Evolutionary conservation across 306 rosid species (phyloP), one percentile per base, ranked within the genome.

Genomic region (Senna siamea): DNA sequence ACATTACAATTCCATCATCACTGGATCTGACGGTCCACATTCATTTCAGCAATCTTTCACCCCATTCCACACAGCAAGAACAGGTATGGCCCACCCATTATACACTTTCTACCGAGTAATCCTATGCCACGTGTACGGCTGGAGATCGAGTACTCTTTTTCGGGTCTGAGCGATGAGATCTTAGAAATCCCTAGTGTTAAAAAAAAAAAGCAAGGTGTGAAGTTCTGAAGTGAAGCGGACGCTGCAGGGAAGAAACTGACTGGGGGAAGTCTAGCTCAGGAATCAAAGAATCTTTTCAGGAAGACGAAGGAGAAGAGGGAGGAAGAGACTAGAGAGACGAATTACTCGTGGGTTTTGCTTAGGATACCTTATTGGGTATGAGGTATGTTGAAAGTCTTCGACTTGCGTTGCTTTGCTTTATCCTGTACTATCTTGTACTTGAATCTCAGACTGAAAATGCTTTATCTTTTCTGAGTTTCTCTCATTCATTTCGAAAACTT

Each of bases 371-470:
- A 40, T 9, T 78, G 81, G 65, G 69, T 52, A 78, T 51, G 73
- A 80, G 90, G 89, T 80, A 78, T 69, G 85, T 58, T 52, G 44
- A 72, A 77, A 75, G 76, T 68, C 75, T 11, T 18, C n/a, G 43
- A 47, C 81, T 76, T 75, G 81, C 84, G 66, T 78, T 80, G 55
- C 70, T 35, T 62, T 76, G 67, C 23, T 59, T 46, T 40, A 22
- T 66, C 9, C 7, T 75, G 18, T 60, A n/a, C 78, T 80, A 64
- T 70, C 38, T 54, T 59, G 78, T 66, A 41, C 84, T 81, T 80
- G 87, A 84, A 85, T 89, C 90, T 87, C 74, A 74, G 87, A 80
- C 81, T 84, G 77, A 32, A 78, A 67, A 72, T 81, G 84, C 75
- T 67, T 76, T 70, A 37, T 74, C 17, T 76, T 41, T 78, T 54